Base-by-base conservation (phyloP, 768 basidiomycete species). In the Boletus reticulatus region DNA sequence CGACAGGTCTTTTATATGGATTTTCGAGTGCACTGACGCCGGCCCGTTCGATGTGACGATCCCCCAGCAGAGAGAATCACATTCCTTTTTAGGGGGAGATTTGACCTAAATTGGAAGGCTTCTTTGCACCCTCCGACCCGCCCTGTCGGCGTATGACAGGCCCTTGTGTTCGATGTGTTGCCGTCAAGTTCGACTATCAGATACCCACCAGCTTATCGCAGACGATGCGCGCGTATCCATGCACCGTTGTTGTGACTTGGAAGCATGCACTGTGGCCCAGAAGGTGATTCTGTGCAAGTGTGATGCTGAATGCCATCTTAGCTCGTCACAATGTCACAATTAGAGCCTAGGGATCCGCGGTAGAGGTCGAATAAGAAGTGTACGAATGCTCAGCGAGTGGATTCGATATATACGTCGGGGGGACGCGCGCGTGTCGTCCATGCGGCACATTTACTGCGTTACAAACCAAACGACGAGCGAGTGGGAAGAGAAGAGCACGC, bases 31-130 rank as follows among this genome's bases (percentile, higher is more conserved):
- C 56, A 49, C 53, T 50, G 57, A 55, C 61, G n/a, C n/a, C n/a
- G 58, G 57, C 36, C 52, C 50, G 57, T 60, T 56, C 55, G 53
- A 55, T 69, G 66, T 67, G 72, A 73, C 70, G 72, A 72, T 67
- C 67, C 45, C 61, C 58, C 58, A 55, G 57, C 50, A 29, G 29
- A 58, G 63, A 56, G 46, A 62, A 55, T 71, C 62, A 65, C 67
- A 67, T 73, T 63, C 70, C 70, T 58, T 67, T 64, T 66, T 62
- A 54, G 66, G 69, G 64, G 58, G 48, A 48, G 67, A 72, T 67
- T 62, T 64, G 64, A 60, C 69, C 59, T 50, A 56, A 60, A 51
- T 53, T 59, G 60, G 69, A 66, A 65, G 50, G 29, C 65, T 69
- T 73, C 70, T 67, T 58, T 71, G 67, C 52, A 61, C 62, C 55